Evolutionary conservation across 345 rosid genomes (phyloP).

Genomic region (Viola odorata): DNA sequence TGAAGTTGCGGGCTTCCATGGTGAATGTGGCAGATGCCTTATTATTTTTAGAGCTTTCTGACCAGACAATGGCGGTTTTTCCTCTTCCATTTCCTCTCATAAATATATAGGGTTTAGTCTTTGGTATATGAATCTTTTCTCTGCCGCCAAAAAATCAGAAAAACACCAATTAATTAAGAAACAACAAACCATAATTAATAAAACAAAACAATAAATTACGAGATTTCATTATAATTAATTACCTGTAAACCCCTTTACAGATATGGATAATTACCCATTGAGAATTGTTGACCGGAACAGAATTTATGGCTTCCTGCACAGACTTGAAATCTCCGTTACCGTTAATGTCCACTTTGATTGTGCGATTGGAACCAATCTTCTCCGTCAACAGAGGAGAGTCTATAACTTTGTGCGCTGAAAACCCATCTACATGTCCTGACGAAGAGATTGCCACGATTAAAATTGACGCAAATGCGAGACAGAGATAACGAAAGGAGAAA

Average conservation of each 20-base stretch:
- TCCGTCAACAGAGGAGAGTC: slow-evolving; percentile 65
- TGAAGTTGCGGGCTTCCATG: slow-evolving; percentile 56
- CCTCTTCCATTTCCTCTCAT: slow-evolving; percentile 96
- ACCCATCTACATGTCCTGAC: slow-evolving; percentile 15
- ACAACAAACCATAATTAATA: background rate
- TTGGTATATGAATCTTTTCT: slow-evolving; percentile 70
- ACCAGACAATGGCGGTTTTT: slow-evolving; percentile 51
- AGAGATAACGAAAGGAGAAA: slow-evolving; percentile 1
- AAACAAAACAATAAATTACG: background rate
- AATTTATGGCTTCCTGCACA: slow-evolving; percentile 68
- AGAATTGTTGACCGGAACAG: slow-evolving; percentile 59
- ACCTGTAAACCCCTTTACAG: slow-evolving; percentile 81
- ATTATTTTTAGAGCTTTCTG: slow-evolving; percentile 51
- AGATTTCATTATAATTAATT: slow-evolving; percentile 3
- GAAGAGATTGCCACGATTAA: slow-evolving; percentile 13
- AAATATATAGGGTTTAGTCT: slow-evolving; percentile 67
- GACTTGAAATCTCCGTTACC: slow-evolving; percentile 72
- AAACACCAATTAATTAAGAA: background rate
- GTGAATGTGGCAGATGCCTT: slow-evolving; percentile 69
- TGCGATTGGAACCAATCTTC: slow-evolving; percentile 53
- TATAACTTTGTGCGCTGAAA: slow-evolving; percentile 15
- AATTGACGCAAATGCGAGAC: slow-evolving; percentile 14
- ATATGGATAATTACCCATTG: slow-evolving; percentile 77
- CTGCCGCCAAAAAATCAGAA: slow-evolving; percentile 22
- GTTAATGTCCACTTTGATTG: slow-evolving; percentile 69